Evolutionary conservation across 441 rosid genomes (phyloP).

Genomic region (Gossypium davidsonii): DNA sequence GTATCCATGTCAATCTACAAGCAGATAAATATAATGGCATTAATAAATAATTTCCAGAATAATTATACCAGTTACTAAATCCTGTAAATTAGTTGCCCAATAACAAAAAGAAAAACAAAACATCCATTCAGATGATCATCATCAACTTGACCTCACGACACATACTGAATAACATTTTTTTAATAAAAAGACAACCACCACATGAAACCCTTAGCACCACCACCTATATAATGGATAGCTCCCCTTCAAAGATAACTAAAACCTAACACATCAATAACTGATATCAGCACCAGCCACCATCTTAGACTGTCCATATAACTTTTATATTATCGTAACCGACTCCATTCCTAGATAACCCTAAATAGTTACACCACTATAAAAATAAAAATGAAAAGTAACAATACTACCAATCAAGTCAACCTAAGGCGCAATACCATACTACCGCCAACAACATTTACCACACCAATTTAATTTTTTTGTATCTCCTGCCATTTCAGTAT

Average conservation of each 20-base stretch:
- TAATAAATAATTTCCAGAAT: background rate
- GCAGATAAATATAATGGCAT: conserved; percentile 10
- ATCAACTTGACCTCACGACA: background rate
- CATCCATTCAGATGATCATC: background rate
- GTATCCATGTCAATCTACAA: conserved; percentile 98
- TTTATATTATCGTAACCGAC: background rate
- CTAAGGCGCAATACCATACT: background rate
- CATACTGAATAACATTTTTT: background rate
- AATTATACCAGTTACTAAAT: background rate
- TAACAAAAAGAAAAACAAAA: background rate
- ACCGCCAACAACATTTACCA: background rate
- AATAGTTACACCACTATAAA: background rate
- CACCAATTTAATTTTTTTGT: background rate
- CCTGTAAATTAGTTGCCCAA: background rate
- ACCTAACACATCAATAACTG: background rate
- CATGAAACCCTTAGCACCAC: background rate
- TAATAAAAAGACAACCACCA: background rate
- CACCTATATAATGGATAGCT: background rate
- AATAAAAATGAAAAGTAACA: background rate
- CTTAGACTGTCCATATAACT: background rate
- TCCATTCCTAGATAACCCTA: background rate
- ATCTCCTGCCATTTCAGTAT: background rate
- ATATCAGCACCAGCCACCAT: background rate
- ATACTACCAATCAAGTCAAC: background rate
- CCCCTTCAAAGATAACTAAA: background rate